Evolutionary conservation across 2,329 filamentous ascomycete species (phyloP).

Genomic region (Colletotrichum ledebouriae): DNA sequence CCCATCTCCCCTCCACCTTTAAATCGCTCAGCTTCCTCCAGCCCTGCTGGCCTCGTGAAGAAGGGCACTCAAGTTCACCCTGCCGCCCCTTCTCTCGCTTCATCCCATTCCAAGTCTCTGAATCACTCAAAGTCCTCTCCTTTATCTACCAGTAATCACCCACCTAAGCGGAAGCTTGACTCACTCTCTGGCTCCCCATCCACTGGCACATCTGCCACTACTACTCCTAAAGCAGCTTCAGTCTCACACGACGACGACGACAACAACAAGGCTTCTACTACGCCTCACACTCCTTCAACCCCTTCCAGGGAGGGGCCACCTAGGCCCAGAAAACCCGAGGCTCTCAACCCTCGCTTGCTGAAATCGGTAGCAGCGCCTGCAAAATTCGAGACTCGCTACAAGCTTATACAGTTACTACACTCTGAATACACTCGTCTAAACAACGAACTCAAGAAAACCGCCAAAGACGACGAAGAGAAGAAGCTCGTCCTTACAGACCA

Average conservation of each 20-base stretch:
- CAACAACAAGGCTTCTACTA: constrained; percentile 4
- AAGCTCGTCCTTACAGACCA: constrained; percentile 73
- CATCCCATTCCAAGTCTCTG: constrained; percentile 26
- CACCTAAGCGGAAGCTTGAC: constrained; percentile 24
- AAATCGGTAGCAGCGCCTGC: constrained; percentile 68
- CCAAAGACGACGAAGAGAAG: constrained; percentile 61
- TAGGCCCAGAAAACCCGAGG: constrained; percentile 59
- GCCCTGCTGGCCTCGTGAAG: constrained; percentile 5
- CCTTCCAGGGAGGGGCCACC: constrained; percentile 40
- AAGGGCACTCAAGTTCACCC: constrained; percentile 18
- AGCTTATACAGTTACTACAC: constrained; percentile 74
- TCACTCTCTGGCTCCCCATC: constrained; percentile 22
- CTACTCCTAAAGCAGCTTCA: constrained; percentile 19
- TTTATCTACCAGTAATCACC: constrained; percentile 30
- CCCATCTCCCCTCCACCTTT: constrained; percentile 53
- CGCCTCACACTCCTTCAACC: constrained; percentile 34
- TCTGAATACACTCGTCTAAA: constrained; percentile 77
- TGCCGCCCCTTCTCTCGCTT: constrained; percentile 28
- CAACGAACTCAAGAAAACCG: constrained; percentile 67
- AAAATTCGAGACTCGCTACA: constrained; percentile 67
- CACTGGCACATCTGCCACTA: constrained; percentile 24
- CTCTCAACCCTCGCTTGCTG: constrained; percentile 77
- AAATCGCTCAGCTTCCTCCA: constrained; percentile 36
- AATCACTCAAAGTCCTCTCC: constrained; percentile 38
- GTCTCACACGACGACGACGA: constrained; percentile 1